Conservation (phyloP, 192 early-diverging fungal species). For the Chytriomyces sp. region DNA sequence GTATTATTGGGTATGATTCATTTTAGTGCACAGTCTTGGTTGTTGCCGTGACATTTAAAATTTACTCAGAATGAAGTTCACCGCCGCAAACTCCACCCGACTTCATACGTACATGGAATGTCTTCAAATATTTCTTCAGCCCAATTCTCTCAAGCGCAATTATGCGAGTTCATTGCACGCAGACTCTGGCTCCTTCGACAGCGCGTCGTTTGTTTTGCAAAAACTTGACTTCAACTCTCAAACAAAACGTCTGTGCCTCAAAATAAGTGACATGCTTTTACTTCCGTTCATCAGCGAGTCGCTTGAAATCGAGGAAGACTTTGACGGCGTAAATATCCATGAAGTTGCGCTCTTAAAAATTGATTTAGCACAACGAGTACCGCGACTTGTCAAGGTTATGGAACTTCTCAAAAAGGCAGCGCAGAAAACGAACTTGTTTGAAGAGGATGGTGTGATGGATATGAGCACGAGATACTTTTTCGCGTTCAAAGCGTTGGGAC, state of each 20-base stretch:
- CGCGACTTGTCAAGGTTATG: neutral
- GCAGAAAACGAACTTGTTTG: neutral
- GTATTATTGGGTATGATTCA: constrained; percentile 8
- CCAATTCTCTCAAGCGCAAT: constrained; percentile 17
- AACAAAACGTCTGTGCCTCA: constrained; percentile 23
- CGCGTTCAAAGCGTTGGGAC: constrained; percentile 16
- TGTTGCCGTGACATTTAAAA: neutral
- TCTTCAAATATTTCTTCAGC: constrained; percentile 30
- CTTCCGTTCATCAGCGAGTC: constrained; percentile 34
- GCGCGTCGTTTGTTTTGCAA: constrained; percentile 30
- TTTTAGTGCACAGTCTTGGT: neutral
- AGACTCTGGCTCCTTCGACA: neutral
- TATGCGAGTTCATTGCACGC: neutral
- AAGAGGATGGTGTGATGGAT: constrained; percentile 16
- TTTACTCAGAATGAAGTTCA: constrained; percentile 2
- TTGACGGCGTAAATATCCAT: neutral
- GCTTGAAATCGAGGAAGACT: constrained; percentile 10
- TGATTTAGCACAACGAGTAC: neutral
- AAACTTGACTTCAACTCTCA: neutral
- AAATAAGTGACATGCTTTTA: constrained; percentile 37
- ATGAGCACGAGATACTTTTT: constrained; percentile 24
- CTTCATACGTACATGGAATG: constrained; percentile 26
- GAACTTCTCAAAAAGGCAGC: neutral
- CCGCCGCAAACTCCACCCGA: constrained; percentile 13
- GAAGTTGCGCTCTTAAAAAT: constrained; percentile 13